Conservation (phyloP, 495 filamentous ascomycete genomes). For the Talaromyces proteolyticus region DNA sequence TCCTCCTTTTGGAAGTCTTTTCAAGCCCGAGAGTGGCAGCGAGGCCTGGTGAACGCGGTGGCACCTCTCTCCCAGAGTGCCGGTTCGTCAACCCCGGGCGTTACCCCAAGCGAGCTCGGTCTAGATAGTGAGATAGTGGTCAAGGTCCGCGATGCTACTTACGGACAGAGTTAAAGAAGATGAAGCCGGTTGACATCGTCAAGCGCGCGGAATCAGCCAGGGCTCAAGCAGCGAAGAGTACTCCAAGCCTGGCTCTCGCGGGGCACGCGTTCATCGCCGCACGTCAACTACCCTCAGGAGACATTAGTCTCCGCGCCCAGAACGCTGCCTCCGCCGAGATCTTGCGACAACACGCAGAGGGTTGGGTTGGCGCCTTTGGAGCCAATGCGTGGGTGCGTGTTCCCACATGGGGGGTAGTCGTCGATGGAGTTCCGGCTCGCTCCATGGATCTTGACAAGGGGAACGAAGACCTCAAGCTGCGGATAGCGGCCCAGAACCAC, state of each 20-base stretch:
- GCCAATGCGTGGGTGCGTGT: conserved; percentile 6
- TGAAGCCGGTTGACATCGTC: not conserved
- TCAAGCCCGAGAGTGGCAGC: not conserved
- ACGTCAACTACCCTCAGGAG: conserved; percentile 9
- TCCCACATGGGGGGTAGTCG: conserved; percentile 15
- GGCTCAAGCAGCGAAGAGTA: not conserved
- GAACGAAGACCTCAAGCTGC: not conserved
- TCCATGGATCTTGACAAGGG: conserved; percentile 6
- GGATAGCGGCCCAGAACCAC: not conserved
- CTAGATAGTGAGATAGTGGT: not conserved
- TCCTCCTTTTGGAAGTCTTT: not conserved
- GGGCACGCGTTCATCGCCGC: conserved; percentile 9
- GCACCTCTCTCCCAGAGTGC: not conserved
- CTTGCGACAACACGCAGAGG: conserved; percentile 2
- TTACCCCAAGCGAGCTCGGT: not conserved
- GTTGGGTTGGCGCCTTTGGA: conserved; percentile 9
- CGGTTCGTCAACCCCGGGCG: not conserved
- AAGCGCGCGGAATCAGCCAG: not conserved
- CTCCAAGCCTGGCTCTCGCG: conserved; percentile 3
- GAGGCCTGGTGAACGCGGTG: not conserved
- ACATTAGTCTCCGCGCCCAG: conserved; percentile 7
- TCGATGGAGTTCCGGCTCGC: conserved; percentile 5
- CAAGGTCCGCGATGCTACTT: not conserved
- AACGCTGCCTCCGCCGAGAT: conserved; percentile 8
- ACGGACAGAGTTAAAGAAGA: not conserved